phyloP scores from a whole-genome alignment of 2,329 filamentous ascomycete genomes.

The Zymoseptoria pseudotritici region DNA sequence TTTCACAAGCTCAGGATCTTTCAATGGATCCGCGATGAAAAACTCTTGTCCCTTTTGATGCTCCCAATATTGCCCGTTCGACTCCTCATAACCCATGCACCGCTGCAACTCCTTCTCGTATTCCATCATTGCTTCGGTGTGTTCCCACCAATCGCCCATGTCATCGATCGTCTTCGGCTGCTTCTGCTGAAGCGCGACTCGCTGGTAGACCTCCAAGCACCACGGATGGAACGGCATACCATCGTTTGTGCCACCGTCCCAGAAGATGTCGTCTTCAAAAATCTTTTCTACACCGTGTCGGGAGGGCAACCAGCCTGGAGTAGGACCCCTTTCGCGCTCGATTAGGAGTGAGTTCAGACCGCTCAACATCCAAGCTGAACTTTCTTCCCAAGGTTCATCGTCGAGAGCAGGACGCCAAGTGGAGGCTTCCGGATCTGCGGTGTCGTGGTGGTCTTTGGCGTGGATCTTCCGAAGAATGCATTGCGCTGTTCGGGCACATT shows the following conservation, averaged over 20 bases:
- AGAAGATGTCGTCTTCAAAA: not conserved
- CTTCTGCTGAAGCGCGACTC: not conserved
- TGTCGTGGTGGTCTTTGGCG: not conserved
- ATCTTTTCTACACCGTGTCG: slow-evolving; percentile 1
- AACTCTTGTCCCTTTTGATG: slow-evolving; percentile 5
- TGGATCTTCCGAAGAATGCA: slow-evolving; percentile 10
- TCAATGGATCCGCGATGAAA: slow-evolving; percentile 6
- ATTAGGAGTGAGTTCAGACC: slow-evolving; percentile 5
- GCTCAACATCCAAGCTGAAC: slow-evolving; percentile 1
- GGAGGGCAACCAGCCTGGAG: not conserved
- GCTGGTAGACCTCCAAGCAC: slow-evolving; percentile 14
- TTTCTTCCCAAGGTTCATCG: slow-evolving; percentile 1
- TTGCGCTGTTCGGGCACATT: slow-evolving; percentile 6
- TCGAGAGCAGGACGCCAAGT: not conserved
- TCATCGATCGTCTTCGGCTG: not conserved
- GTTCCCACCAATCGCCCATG: slow-evolving; percentile 4
- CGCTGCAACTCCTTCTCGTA: too few species aligned
- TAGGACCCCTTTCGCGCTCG: not conserved
- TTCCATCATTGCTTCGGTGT: not conserved
- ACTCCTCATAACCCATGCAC: too few species aligned
- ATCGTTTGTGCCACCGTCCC: not conserved
- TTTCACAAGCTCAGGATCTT: not conserved
- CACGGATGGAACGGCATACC: slow-evolving; percentile 13
- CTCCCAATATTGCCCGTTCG: slow-evolving; percentile 3
- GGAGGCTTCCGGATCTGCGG: not conserved